phyloP scores from a whole-genome alignment of 2,329 filamentous ascomycete genomes.

The Ophiocordyceps camponoti-leonardi region DNA sequence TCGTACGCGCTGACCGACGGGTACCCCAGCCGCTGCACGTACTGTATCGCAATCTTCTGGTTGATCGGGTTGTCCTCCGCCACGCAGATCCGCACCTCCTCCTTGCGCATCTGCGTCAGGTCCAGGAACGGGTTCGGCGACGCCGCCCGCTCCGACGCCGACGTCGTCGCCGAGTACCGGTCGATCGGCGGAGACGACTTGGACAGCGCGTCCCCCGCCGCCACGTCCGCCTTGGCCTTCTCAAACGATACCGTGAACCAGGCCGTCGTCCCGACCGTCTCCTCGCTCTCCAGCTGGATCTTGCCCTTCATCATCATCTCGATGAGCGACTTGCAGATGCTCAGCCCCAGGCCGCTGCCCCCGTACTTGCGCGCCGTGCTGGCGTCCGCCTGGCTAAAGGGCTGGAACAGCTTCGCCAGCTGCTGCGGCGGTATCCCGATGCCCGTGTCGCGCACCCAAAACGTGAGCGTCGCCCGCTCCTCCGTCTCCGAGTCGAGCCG shows the following conservation, averaged over 20 bases:
- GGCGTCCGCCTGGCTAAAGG: constrained; percentile 83
- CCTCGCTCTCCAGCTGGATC: constrained; percentile 65
- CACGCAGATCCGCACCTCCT: constrained; percentile 74
- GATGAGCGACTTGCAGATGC: constrained; percentile 88
- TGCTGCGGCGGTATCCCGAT: constrained; percentile 79
- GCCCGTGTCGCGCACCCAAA: constrained; percentile 77
- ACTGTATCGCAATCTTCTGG: constrained; percentile 83
- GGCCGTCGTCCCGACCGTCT: constrained; percentile 51
- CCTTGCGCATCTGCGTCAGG: constrained; percentile 55
- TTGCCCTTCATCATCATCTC: constrained; percentile 81
- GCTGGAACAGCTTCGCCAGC: constrained; percentile 72
- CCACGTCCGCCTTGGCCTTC: constrained; percentile 51
- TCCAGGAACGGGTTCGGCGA: constrained; percentile 37
- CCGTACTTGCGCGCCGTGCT: constrained; percentile 84
- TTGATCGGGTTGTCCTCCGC: constrained; percentile 94
- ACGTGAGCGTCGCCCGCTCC: constrained; percentile 57
- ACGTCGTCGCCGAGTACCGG: constrained; percentile 13
- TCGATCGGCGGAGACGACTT: constrained; percentile 18
- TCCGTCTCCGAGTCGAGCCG: constrained; percentile 53
- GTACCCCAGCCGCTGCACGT: constrained; percentile 73
- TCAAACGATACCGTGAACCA: constrained; percentile 77
- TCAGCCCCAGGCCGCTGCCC: constrained; percentile 76
- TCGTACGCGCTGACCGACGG: constrained; percentile 69
- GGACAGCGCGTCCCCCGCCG: constrained; percentile 33
- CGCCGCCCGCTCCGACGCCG: constrained; percentile 18